Conservation (phyloP, 2,329 filamentous ascomycete genomes). For the Westerdykella aurantiaca region DNA sequence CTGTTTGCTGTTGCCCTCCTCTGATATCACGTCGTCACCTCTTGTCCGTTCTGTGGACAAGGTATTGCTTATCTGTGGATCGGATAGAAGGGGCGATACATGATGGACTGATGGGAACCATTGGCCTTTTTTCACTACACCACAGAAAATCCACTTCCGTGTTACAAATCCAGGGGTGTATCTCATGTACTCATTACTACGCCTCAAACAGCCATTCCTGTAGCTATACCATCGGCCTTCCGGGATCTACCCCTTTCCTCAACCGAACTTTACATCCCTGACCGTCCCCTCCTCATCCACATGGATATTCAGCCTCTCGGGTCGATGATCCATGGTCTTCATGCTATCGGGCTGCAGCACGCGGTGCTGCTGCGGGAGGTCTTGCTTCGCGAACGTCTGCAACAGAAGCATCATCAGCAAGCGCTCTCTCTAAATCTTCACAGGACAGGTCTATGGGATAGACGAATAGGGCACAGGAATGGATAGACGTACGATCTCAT, state of each 20-base stretch:
- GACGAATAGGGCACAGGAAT: background rate
- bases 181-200: no score
- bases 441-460: background rate
- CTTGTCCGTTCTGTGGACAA: no score
- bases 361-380: conserved; percentile 45
- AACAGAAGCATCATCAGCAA: background rate
- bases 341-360: conserved; percentile 43
- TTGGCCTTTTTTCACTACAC: no score
- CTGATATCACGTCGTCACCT: no score
- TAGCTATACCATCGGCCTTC: no score
- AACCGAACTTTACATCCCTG: conserved; percentile 45
- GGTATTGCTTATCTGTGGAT: no score
- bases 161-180: no score
- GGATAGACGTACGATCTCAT: conserved; percentile 39
- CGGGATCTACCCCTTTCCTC: background rate
- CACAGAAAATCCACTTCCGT: no score
- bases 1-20: no score
- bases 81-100: no score
- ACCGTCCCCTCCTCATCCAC: conserved; percentile 46
- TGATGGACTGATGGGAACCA: no score
- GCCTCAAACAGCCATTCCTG: no score
- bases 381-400: conserved; percentile 47
- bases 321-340: conserved; percentile 45
- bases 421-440: background rate
- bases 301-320: conserved; percentile 47